Evolutionary conservation across 495 filamentous ascomycete species (phyloP), one percentile per base, ranked within the genome.

Genomic region (Parachaetomium inaequale): DNA sequence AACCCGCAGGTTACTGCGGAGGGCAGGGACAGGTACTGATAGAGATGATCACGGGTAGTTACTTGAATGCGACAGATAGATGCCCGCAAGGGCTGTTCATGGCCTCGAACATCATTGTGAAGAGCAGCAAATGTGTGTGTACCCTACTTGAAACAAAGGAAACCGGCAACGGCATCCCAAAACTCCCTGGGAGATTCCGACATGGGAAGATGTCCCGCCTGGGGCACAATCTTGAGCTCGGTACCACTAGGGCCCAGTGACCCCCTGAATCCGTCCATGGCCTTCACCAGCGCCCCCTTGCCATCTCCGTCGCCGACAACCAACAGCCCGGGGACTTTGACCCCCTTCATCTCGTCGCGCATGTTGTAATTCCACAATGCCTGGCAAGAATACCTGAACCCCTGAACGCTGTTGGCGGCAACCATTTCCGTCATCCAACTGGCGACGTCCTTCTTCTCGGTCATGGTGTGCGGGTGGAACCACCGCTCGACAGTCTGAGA

Each of bases 181-280:
- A 91, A 89, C 14, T 80, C 82, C 62, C 74, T 73, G 10, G 88
- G 87, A 62, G 87, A 83, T 78, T 94, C 89, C 38, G 83, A 85
- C 90, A 94, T 94, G 4, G 90, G 90, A 74, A 94, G 72, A 76
- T 94, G 90, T 0, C 90, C 90, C 0, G 89, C 87, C 26, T 76
- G 72, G 2, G 86, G 81, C 54, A 93, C 81, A 54, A 87, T 70
- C 69, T 77, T 82, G 59, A 88, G 75, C 69, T 84, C 80, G 0
- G 82, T 81, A 1, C 79, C 84, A 1, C 70, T 69, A 6, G 63
- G 57, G 4, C 82, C 84, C 59, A 89, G 68, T 50, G 76, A 71
- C 0, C 73, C 75, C 59, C 80, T 84, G 79, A 93, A 91, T 29
- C 86, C 84, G 55, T 84, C 82, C 89, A 93, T 93, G 2, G 87